Evolutionary conservation across 1,139 yeast species (phyloP).

Genomic region (Saccharomyces uvarum): DNA sequence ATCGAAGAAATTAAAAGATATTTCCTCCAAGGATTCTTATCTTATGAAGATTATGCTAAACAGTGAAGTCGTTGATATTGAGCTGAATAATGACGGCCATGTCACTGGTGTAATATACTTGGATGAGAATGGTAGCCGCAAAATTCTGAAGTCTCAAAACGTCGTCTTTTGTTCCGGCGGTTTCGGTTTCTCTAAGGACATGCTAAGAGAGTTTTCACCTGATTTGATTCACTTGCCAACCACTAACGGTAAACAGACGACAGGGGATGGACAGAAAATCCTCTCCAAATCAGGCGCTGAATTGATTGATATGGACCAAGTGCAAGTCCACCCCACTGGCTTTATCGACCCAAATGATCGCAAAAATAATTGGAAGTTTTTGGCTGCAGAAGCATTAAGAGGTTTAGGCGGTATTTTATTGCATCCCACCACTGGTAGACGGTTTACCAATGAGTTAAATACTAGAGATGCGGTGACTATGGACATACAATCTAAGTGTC

Average conservation of each 20-base stretch:
- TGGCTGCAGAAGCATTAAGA: conserved; percentile 76
- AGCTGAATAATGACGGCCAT: conserved; percentile 31
- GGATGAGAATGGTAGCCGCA: conserved; percentile 29
- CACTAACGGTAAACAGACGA: conserved; percentile 66
- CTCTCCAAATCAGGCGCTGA: conserved; percentile 52
- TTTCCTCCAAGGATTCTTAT: conserved; percentile 43
- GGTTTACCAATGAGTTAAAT: conserved; percentile 66
- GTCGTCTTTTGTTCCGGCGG: conserved; percentile 80
- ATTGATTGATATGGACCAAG: conserved; percentile 65
- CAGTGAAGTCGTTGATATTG: conserved; percentile 50
- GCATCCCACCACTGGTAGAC: conserved; percentile 46
- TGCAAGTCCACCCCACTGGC: conserved; percentile 87
- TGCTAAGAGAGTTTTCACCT: conserved; percentile 58
- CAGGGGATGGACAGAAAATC: conserved; percentile 69
- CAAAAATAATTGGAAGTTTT: conserved; percentile 46
- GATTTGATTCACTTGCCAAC: conserved; percentile 58
- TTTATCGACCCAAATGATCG: conserved; percentile 58
- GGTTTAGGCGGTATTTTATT: conserved; percentile 71
- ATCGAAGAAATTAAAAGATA: conserved; percentile 45
- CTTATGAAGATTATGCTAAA: conserved; percentile 47
- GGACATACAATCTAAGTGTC: conserved; percentile 33
- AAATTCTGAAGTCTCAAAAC: conserved; percentile 30
- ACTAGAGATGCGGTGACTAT: conserved; percentile 65
- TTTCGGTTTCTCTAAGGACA: conserved; percentile 37
- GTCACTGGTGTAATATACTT: conserved; percentile 48